Percentiles rank a stretch among this genome's conserved stretches.
Evolutionary conservation across 306 rosid species (phyloP).

Genomic region (Cucurbita pepo): DNA sequence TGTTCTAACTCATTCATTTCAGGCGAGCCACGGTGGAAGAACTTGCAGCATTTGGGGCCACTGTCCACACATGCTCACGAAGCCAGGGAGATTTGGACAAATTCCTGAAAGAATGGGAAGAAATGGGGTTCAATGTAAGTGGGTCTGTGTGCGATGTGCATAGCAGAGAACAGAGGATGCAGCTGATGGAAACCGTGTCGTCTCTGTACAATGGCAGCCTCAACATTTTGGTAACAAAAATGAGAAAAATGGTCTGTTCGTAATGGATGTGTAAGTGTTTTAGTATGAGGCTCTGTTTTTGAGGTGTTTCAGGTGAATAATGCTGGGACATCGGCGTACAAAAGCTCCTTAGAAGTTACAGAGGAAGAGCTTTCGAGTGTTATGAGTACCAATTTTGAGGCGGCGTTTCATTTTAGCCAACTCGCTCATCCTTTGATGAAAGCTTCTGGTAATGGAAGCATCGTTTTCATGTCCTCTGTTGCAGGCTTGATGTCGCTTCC

Average conservation of each 20-base stretch:
- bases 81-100: conserved; percentile 14
- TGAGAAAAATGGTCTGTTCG: too few relatives aligned
- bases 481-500: conserved; percentile 28
- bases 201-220: conserved; percentile 27
- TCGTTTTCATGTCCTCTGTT: conserved; percentile 27
- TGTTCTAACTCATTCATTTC: neutral
- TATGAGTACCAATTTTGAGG: conserved; percentile 22
- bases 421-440: conserved; percentile 31
- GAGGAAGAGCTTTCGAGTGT: conserved; percentile 12
- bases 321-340: neutral
- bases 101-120: conserved; percentile 22
- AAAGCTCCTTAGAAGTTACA: neutral
- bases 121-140: conserved; percentile 25
- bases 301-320: neutral
- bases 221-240: conserved; percentile 17
- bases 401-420: conserved; percentile 24
- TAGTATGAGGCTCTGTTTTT: neutral
- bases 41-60: conserved; percentile 29
- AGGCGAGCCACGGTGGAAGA: conserved; percentile 39
- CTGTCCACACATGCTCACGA: conserved; percentile 28
- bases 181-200: conserved; percentile 18
- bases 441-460: conserved; percentile 26
- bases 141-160: conserved; percentile 28
- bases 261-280: too few relatives aligned
- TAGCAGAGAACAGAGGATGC: conserved; percentile 14